Evolutionary conservation across 306 rosid genomes (phyloP).

Genomic region (Adenanthera pavonina): DNA sequence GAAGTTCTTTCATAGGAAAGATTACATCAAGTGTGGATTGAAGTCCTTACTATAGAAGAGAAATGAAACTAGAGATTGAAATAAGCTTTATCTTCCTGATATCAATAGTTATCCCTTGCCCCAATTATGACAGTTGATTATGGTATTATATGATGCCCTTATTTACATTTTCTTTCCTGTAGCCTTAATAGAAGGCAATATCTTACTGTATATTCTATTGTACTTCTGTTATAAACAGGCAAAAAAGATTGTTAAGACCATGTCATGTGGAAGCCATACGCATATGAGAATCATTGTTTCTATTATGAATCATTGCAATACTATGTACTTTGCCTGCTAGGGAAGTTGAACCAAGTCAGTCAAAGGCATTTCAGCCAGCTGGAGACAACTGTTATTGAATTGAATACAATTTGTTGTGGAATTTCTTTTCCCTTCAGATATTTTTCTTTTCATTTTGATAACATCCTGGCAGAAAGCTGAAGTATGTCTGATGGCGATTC

Average conservation of each 20-base stretch:
- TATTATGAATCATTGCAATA: background rate
- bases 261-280: background rate
- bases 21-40: background rate
- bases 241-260: background rate
- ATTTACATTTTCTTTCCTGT: background rate
- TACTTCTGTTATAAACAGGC: too few species aligned
- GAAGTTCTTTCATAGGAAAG: background rate
- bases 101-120: background rate
- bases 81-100: background rate
- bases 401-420: background rate
- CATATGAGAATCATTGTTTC: background rate
- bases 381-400: background rate
- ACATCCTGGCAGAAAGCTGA: background rate
- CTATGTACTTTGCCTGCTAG: background rate
- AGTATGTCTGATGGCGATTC: background rate
- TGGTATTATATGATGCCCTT: background rate
- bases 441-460: background rate
- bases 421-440: too few species aligned
- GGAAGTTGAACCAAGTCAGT: background rate
- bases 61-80: background rate
- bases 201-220: background rate
- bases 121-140: background rate
- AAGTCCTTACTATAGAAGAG: background rate
- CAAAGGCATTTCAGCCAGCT: background rate
- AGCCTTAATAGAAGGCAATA: background rate